Evolutionary conservation across 2,329 filamentous ascomycete genomes (phyloP), one percentile per base, ranked within the genome.

Genomic region (Phyllachora maydis): DNA sequence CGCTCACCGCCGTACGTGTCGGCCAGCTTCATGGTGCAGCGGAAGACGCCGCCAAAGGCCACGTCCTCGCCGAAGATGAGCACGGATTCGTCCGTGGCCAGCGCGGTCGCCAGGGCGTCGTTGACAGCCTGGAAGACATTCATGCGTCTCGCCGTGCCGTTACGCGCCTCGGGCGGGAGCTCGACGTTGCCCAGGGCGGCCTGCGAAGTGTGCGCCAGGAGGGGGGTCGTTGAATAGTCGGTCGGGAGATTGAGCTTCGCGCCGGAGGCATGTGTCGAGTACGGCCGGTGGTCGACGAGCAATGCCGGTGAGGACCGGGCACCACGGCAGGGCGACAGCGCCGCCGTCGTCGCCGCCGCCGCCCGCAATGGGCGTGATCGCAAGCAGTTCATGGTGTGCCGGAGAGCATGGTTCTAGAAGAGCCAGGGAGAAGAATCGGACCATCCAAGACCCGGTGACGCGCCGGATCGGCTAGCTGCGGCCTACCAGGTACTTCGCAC

Each of bases 81-180:
- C 12, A 92, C 81, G 11, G 73, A 70, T 32, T 91, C 79, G 37
- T 93, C 83, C 17, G 73, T 66, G 10, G 74, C 66, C 14, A 98
- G 60, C 13, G 85, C 79, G 28, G 74, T 77, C 12, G 76, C 66
- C 12, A 98, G 59, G 8, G 85, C 83, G 33, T 85, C 71, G 44
- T 95, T 95, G 54, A 98, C 70, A 23, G 88, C 74, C 45, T 91
- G 81, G 52, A 88, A 93, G 18, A 93, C 63, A 49, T 95, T 95
- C 61, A 90, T 75, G 34, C 78, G 75, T 43, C 79, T 81, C 3
- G 81, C 85, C 1, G 71, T 60, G 21, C 70, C 67, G 42, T 68
- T 68, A 33, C 62, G 65, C 15, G 68, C 56, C 11, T 70, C 57
- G 16, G 55, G 42, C 0, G 78, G 59, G 4, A 95, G 65, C 39